Base-by-base conservation (phyloP, 2,329 filamentous ascomycete species). In the Cadophora malorum region DNA sequence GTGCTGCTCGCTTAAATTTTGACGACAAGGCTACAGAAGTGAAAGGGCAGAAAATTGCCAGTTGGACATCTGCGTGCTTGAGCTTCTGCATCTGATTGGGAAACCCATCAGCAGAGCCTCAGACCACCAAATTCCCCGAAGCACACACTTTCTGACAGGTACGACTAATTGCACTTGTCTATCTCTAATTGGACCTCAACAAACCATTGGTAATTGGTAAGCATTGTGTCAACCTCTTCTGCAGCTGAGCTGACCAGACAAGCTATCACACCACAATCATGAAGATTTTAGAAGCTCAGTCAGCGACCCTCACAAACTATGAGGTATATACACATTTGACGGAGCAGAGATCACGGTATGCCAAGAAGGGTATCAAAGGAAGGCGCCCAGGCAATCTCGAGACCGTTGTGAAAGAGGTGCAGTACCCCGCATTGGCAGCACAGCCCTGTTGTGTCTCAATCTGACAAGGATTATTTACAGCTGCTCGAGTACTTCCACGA, bases 201-300 rank as follows among this genome's bases (percentile, higher is more conserved):
- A 60, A 19, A n/a, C 23, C 58, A 21, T 23, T n/a, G n/a, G 35
- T 38, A 47, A 12, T 10, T 19, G 14, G 58, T 47, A 45, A 61
- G 35, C 12, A 19, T 61, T 35, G 21, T 31, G 25, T n/a, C 7
- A n/a, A 61, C 8, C 25, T 4, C 21, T 19, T 4, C 10, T 47
- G 38, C 21, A n/a, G 58, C 38, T 61, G 58, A 61, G 19, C 10
- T 45, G 23, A 47, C 58, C 58, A 45, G 5, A 53, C 41, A 49
- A 49, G n/a, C 21, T 38, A 63, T 35, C 65, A 19, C 25, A 64
- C 25, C 9, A 12, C 52, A 33, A 65, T 28, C 31, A 76, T 90
- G 88, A 90, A 92, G 85, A 86, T 94, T 75, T 80, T 93, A 74
- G 90, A 91, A 75, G 83, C 90, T 3, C 90, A 93, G 77, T 87